Conservation (phyloP, 2,329 filamentous ascomycete species). For the Fusarium drepaniforme region DNA sequence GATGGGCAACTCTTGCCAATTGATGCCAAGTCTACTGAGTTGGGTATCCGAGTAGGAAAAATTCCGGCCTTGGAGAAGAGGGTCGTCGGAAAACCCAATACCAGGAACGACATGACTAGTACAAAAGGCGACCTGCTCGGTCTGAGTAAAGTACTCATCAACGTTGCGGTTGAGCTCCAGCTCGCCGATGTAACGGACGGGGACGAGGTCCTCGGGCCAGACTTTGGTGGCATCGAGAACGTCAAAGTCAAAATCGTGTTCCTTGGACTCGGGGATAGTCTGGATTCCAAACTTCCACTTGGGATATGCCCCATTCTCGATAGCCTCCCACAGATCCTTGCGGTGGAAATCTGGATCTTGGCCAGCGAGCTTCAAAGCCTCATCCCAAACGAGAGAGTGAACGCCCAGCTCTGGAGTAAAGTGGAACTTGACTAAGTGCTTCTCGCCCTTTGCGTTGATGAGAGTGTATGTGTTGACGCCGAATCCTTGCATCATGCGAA, state of each 20-base stretch:
- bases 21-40: constrained; percentile 76
- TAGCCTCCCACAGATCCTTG: constrained; percentile 81
- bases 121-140: constrained; percentile 86
- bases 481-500: constrained; percentile 88
- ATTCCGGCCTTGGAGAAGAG: constrained; percentile 80
- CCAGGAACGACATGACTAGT: constrained; percentile 84
- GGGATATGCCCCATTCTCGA: constrained; percentile 77
- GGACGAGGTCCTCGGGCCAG: constrained; percentile 84
- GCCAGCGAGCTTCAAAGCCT: constrained; percentile 79
- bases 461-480: constrained; percentile 85
- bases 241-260: constrained; percentile 87
- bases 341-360: constrained; percentile 87
- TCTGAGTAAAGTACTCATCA: constrained; percentile 86
- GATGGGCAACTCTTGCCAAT: constrained; percentile 83
- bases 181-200: constrained; percentile 82
- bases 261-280: constrained; percentile 75
- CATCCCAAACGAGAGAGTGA: constrained; percentile 83
- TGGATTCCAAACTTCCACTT: constrained; percentile 90
- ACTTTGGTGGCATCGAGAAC: constrained; percentile 88
- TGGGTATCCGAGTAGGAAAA: constrained; percentile 77
- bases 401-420: constrained; percentile 82
- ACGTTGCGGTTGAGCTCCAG: constrained; percentile 83
- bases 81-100: constrained; percentile 82
- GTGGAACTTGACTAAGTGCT: constrained; percentile 83
- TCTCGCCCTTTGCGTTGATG: constrained; percentile 74